Base-by-base conservation (phyloP, 129 eudicot species). In the Centaurea solstitialis region DNA sequence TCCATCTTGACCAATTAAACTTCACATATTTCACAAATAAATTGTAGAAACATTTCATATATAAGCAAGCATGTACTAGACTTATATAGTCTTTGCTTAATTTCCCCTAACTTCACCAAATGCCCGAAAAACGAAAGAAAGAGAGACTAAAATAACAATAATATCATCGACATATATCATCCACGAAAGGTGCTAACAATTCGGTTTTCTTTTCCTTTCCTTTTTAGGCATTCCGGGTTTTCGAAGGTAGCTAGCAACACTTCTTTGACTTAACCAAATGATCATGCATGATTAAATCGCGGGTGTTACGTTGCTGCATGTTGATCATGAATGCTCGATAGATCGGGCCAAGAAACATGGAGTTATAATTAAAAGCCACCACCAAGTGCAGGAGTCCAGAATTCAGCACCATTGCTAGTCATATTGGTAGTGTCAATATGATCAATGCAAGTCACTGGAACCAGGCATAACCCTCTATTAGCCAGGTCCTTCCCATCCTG, bases 401-500 rank as follows among this genome's bases (percentile, higher is more conserved):
- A 93, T 50, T 93, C 94, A n/a, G 91, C 89, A 28, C 90, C 97
- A 79, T 70, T 91, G 68, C 78, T 90, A 15, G 79, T 92, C 76
- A 86, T 76, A 28, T 76, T 79, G 8, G 79, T 73, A n/a, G 61
- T 75, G 74, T 86, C 93, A 8, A 93, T 87, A 69, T 86, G 94
- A 65, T 89, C 90, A 8, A 90, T 81, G 81, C 90, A 89, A 6
- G 91, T 76, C 8, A 89, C 73, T 2, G 98, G 98, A 74, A 93
- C 98, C 89, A 93, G 79, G 81, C 98, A 91, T 81, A 93, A 80
- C 50, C 98, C 98, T 88, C 97, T 87, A 85, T 97, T 91, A 7
- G 77, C 87, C 81, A 93, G 86, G 64, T 85, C 94, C 81, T 79
- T 62, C 26, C 74, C 83, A 69, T 85, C 79, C 82, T 82, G 74